A percentile compares a stretch with the other conserved stretches of the same genome.
Evolutionary conservation across 768 basidiomycete species (phyloP).

Genomic region (Mycena pura): DNA sequence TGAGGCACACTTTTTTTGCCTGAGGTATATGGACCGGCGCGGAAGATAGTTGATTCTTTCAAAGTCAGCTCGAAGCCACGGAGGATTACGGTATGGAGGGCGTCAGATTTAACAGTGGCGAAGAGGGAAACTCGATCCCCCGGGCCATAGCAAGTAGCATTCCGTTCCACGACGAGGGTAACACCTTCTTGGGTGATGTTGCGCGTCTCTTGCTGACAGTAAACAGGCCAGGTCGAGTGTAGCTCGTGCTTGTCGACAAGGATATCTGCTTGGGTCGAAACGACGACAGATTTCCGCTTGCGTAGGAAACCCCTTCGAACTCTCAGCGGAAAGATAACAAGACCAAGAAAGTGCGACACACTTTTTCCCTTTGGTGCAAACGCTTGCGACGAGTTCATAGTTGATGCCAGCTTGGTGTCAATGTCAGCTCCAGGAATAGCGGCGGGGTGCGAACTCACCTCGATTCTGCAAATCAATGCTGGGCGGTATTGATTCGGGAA

Average conservation of each 20-base stretch:
- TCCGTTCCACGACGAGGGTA: slow-evolving; percentile 77
- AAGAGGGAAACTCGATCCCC: slow-evolving; percentile 79
- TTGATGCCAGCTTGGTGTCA: slow-evolving; percentile 72
- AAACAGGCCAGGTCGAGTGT: slow-evolving; percentile 93
- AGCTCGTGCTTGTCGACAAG: slow-evolving; percentile 93
- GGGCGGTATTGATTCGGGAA: slow-evolving; percentile 92
- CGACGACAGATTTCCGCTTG: slow-evolving; percentile 72
- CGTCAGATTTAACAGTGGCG: slow-evolving; percentile 77
- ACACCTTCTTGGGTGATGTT: slow-evolving; percentile 70
- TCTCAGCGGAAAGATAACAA: slow-evolving; percentile 4
- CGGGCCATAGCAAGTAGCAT: slow-evolving; percentile 83
- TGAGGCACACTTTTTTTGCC: slow-evolving; percentile 68
- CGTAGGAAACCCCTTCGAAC: slow-evolving; percentile 78
- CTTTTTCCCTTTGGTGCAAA: slow-evolving; percentile 89
- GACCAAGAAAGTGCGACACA: slow-evolving; percentile 38
- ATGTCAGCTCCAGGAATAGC: neutral
- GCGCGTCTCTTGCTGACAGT: slow-evolving; percentile 79
- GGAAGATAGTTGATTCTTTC: slow-evolving; percentile 78
- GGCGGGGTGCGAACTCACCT: slow-evolving; percentile 46
- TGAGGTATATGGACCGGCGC: slow-evolving; percentile 60
- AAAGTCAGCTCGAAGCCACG: slow-evolving; percentile 86
- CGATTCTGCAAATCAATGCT: slow-evolving; percentile 80
- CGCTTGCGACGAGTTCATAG: slow-evolving; percentile 89
- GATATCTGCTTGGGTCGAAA: slow-evolving; percentile 72
- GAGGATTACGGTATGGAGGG: slow-evolving; percentile 69